Percentiles rank a stretch among this genome's conserved stretches.
These are phyloP conservation scores for Erysimum cheiri DNA, from an alignment of 441 rosid species.

Conservation along the genomic window DNA sequence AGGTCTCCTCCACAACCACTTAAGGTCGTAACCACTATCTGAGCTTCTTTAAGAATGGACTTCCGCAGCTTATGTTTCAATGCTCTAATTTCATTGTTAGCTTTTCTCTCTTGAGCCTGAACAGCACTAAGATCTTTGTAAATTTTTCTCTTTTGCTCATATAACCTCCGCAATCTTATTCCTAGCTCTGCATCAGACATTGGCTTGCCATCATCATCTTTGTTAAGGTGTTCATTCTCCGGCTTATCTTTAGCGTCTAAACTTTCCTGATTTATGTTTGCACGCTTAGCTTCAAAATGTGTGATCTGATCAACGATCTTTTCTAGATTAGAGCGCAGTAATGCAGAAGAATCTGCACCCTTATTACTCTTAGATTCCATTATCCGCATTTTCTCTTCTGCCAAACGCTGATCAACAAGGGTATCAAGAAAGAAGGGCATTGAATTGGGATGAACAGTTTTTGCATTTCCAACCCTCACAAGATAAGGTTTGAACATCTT, in stretches of 20 bases:
- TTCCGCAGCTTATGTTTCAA: conserved; percentile 81
- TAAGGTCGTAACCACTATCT: conserved; percentile 90
- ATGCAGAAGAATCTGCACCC: conserved; percentile 55
- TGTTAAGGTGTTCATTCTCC: conserved; percentile 53
- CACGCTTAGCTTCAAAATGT: conserved; percentile 89
- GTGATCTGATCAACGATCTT: conserved; percentile 85
- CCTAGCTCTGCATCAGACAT: conserved; percentile 77
- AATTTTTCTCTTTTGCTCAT: conserved; percentile 86
- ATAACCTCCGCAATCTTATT: conserved; percentile 69
- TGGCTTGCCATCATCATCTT: conserved; percentile 60
- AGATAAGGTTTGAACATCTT: conserved; percentile 91
- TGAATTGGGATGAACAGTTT: conserved; percentile 89
- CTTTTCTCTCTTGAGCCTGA: conserved; percentile 86
- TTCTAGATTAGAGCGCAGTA: conserved; percentile 81
- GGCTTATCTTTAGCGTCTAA: conserved; percentile 53
- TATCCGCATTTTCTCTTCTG: conserved; percentile 66
- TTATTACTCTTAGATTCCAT: conserved; percentile 56
- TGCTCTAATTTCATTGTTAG: conserved; percentile 70
- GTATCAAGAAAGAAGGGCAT: conserved; percentile 89
- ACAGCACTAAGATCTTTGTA: conserved; percentile 87
- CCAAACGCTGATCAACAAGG: conserved; percentile 88
- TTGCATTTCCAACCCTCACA: conserved; percentile 97
- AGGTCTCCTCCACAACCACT: conserved; percentile 99
- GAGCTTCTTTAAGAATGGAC: conserved; percentile 89
- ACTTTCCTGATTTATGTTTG: conserved; percentile 74